A percentile compares a stretch with the other conserved stretches of the same genome.
Evolutionary conservation across 257 asterid species (phyloP).

Genomic region (Eucommia ulmoides): DNA sequence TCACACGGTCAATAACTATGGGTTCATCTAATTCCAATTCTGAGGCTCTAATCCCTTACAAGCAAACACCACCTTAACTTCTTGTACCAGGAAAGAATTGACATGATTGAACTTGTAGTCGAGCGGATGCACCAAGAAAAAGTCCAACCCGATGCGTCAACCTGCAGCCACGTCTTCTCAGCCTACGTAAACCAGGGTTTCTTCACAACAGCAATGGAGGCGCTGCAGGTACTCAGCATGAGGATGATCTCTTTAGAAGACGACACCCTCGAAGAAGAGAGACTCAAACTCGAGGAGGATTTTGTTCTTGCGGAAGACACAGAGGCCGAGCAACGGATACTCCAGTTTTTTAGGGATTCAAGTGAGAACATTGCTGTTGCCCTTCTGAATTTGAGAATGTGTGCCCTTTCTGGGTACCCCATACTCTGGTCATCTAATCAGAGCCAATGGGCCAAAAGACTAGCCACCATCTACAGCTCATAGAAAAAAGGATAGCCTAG

Average conservation of each 20-base stretch:
- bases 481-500: no score
- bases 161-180: conserved; percentile 55
- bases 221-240: conserved; percentile 69
- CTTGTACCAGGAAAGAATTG: conserved; percentile 55
- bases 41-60: not conserved
- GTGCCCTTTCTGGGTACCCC: conserved; percentile 30
- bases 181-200: conserved; percentile 48
- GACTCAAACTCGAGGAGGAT: conserved; percentile 30
- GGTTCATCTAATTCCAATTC: not conserved
- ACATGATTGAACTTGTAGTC: conserved; percentile 54
- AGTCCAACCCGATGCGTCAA: conserved; percentile 69
- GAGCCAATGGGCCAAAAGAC: conserved; percentile 66
- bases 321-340: conserved; percentile 35
- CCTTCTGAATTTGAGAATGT: conserved; percentile 67
- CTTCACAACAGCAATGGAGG: conserved; percentile 68
- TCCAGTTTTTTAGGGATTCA: conserved; percentile 33
- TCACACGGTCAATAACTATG: no score
- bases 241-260: conserved; percentile 61
- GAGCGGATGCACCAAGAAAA: conserved; percentile 63
- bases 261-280: conserved; percentile 29
- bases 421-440: conserved; percentile 51
- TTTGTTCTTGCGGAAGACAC: conserved; percentile 37
- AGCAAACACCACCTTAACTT: not conserved
- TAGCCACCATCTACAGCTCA: no score
- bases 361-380: conserved; percentile 35